Percentiles rank a stretch among this genome's conserved stretches.
Evolutionary conservation across 2,329 filamentous ascomycete species (phyloP).

Genomic region (Talaromyces sp.): DNA sequence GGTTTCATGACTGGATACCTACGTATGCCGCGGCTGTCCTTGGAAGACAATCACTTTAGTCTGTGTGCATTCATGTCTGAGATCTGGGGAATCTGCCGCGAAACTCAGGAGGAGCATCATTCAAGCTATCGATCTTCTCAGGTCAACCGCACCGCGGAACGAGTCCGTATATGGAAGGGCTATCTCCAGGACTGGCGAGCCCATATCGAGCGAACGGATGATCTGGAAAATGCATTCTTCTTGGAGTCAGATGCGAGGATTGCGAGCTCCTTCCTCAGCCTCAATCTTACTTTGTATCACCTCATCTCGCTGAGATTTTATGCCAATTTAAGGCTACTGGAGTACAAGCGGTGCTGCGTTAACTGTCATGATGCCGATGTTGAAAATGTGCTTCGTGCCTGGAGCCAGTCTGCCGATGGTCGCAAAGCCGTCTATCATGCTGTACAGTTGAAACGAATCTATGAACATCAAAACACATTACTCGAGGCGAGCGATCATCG

Average conservation of each 20-base stretch:
- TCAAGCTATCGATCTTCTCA: background rate
- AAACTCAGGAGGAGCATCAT: background rate
- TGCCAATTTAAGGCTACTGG: background rate
- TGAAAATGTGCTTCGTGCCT: background rate
- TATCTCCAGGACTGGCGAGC: background rate
- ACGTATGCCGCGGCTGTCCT: background rate
- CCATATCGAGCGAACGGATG: background rate
- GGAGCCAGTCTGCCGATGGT: background rate
- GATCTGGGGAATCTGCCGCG: background rate
- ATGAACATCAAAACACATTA: background rate
- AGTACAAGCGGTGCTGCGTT: background rate
- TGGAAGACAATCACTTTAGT: background rate
- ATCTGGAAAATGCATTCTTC: background rate
- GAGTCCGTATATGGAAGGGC: background rate
- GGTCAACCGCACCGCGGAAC: background rate
- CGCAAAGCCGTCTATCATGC: background rate
- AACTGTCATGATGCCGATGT: background rate
- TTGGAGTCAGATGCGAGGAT: background rate
- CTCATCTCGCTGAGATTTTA: background rate
- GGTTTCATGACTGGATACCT: background rate
- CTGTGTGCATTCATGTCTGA: background rate
- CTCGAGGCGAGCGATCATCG: background rate
- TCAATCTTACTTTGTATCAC: background rate
- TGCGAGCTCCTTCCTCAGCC: background rate
- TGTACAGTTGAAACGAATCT: background rate